A percentile compares a stretch with the other conserved stretches of the same genome.
Conservation (phyloP, 108 stramenopile genomes). For the Pseudonitzschia pungens region DNA sequence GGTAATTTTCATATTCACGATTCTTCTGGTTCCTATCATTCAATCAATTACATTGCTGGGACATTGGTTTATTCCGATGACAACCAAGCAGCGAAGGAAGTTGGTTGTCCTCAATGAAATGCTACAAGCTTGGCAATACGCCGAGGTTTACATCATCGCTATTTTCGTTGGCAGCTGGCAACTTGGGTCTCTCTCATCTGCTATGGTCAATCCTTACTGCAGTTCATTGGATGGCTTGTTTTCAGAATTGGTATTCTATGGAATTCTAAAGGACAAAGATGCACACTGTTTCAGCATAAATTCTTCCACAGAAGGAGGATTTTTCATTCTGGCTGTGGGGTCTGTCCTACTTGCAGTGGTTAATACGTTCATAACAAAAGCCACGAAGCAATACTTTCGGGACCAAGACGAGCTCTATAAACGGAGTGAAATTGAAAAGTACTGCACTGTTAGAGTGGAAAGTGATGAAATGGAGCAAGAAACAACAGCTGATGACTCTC, state of each 20-base stretch:
- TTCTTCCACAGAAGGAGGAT: slow-evolving; percentile 56
- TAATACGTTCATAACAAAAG: slow-evolving; percentile 44
- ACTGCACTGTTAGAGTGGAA: not conserved
- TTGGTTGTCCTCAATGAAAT: slow-evolving; percentile 50
- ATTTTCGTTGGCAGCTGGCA: slow-evolving; percentile 79
- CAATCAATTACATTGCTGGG: slow-evolving; percentile 48
- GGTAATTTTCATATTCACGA: slow-evolving; percentile 51
- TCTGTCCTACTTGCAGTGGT: slow-evolving; percentile 48
- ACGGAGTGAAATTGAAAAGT: not conserved
- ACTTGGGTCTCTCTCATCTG: slow-evolving; percentile 63
- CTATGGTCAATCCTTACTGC: slow-evolving; percentile 76
- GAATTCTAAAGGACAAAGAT: slow-evolving; percentile 59
- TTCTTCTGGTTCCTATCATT: slow-evolving; percentile 69
- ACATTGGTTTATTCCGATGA: slow-evolving; percentile 72
- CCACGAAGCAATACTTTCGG: slow-evolving; percentile 38
- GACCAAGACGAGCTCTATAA: slow-evolving; percentile 15
- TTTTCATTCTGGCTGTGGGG: slow-evolving; percentile 57
- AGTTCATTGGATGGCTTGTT: slow-evolving; percentile 55
- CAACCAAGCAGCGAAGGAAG: slow-evolving; percentile 12
- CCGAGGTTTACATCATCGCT: slow-evolving; percentile 75
- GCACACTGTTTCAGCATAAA: slow-evolving; percentile 78
- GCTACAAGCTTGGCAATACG: slow-evolving; percentile 81
- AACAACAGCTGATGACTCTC: slow-evolving; percentile 15
- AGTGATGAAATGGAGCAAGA: not conserved
- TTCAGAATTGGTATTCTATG: slow-evolving; percentile 54